Evolutionary conservation across 768 basidiomycete species (phyloP).

Genomic region (Russula lepida): DNA sequence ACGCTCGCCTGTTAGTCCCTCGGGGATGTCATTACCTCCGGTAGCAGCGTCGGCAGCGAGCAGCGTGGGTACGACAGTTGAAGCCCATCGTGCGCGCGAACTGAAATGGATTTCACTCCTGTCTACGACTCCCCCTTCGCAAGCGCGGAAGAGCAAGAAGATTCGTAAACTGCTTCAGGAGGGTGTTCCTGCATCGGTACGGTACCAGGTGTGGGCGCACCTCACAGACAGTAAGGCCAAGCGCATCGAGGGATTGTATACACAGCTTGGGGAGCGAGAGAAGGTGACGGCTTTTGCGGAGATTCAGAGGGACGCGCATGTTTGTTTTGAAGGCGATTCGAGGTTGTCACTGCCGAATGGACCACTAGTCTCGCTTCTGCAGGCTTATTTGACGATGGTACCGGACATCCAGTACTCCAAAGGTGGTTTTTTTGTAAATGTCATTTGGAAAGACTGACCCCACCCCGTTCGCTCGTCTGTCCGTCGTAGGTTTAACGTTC

Average conservation of each 20-base stretch:
- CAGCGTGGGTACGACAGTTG: slow-evolving; percentile 21
- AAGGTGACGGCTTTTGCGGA: slow-evolving; percentile 40
- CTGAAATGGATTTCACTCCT: slow-evolving; percentile 66
- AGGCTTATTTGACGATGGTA: slow-evolving; percentile 79
- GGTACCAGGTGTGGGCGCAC: slow-evolving; percentile 79
- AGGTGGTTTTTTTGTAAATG: slow-evolving; percentile 34
- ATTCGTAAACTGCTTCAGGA: slow-evolving; percentile 63
- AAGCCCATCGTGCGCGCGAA: slow-evolving; percentile 70
- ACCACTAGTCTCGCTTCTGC: slow-evolving; percentile 44
- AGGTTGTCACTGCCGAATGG: slow-evolving; percentile 50
- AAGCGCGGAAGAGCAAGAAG: slow-evolving; percentile 73
- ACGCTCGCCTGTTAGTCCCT: slow-evolving; percentile 17
- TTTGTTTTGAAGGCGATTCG: slow-evolving; percentile 48
- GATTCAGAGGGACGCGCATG: slow-evolving; percentile 51
- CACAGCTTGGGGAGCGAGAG: slow-evolving; percentile 49
- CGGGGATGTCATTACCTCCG: background rate
- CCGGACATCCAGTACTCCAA: slow-evolving; percentile 65
- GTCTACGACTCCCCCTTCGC: slow-evolving; percentile 45
- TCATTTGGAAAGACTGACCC: background rate
- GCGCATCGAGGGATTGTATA: slow-evolving; percentile 59
- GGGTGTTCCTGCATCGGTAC: slow-evolving; percentile 72
- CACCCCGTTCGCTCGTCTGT: background rate
- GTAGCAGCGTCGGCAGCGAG: background rate
- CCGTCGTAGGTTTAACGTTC: slow-evolving; percentile 48
- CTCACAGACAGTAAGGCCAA: slow-evolving; percentile 70